Conservation (phyloP, 345 rosid genomes). For the Xanthoceras sorbifolium region DNA sequence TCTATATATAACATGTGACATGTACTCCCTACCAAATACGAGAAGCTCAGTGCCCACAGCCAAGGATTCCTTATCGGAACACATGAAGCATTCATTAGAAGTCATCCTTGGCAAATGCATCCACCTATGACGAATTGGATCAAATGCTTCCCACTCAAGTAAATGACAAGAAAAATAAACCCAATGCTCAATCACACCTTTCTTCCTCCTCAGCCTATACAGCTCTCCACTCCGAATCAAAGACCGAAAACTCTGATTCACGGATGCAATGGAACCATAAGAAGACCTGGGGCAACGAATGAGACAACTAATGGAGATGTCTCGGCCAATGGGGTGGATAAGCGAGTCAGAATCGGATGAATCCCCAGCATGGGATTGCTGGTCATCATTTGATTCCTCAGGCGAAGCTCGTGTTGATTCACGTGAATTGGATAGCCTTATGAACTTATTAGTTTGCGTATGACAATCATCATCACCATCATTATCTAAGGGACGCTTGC, state of each 20-base stretch:
- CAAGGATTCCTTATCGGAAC: constrained; percentile 81
- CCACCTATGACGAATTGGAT: constrained; percentile 71
- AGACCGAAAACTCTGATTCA: constrained; percentile 65
- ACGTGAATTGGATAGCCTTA: constrained; percentile 18
- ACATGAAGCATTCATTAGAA: constrained; percentile 67
- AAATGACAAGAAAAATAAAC: constrained; percentile 84
- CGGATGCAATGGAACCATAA: constrained; percentile 71
- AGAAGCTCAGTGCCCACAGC: constrained; percentile 96
- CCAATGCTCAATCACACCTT: constrained; percentile 78
- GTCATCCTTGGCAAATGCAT: constrained; percentile 84
- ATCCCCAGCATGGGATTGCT: constrained; percentile 40
- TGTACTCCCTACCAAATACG: constrained; percentile 69
- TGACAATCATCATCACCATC: constrained; percentile 30
- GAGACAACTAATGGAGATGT: constrained; percentile 72
- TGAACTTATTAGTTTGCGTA: constrained; percentile 19
- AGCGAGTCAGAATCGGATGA: constrained; percentile 61
- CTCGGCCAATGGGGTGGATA: constrained; percentile 71
- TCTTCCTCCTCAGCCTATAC: constrained; percentile 57
- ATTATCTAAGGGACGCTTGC: constrained; percentile 55
- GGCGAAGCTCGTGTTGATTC: not conserved
- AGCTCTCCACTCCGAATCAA: constrained; percentile 73
- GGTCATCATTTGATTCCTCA: constrained; percentile 25
- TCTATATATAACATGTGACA: constrained; percentile 60
- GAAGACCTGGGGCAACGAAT: constrained; percentile 81
- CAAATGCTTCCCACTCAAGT: constrained; percentile 91